A percentile compares a stretch with the other conserved stretches of the same genome.
These are phyloP conservation scores for Zangia roseola DNA, from an alignment of 768 basidiomycete species.

Conservation along the genomic window DNA sequence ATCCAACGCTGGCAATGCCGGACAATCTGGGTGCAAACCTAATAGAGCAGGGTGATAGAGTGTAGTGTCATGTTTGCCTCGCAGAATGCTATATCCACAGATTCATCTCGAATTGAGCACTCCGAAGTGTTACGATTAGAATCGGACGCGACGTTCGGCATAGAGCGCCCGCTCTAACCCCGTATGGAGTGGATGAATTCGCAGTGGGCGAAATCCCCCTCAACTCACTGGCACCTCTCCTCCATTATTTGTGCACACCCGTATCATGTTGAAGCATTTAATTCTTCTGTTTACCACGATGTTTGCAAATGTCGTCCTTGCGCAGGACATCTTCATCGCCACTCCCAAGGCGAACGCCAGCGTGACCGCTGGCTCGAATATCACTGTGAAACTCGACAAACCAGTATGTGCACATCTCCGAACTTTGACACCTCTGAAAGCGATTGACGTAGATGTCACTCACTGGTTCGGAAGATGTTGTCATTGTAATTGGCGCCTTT, in stretches of 20 bases:
- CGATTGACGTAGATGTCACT: neutral
- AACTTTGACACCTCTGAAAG: neutral
- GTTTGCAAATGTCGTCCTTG: constrained; percentile 28
- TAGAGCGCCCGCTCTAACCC: neutral
- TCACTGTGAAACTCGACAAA: constrained; percentile 41
- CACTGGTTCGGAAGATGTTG: constrained; percentile 5
- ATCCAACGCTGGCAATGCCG: constrained; percentile 67
- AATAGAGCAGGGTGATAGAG: constrained; percentile 40
- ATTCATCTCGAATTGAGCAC: neutral
- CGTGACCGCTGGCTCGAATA: constrained; percentile 32
- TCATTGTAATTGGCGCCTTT: constrained; percentile 3
- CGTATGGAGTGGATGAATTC: too few relatives aligned
- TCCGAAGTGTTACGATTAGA: too few relatives aligned
- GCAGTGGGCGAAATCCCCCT: too few relatives aligned
- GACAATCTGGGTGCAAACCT: constrained; percentile 67
- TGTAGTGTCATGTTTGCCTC: constrained; percentile 12
- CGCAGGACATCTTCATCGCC: constrained; percentile 41
- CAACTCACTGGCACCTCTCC: neutral
- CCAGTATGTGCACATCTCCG: constrained; percentile 26
- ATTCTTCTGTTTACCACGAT: constrained; percentile 2
- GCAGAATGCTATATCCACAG: constrained; percentile 5
- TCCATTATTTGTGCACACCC: neutral
- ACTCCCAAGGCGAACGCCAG: constrained; percentile 32
- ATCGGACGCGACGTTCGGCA: too few relatives aligned
- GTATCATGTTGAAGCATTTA: constrained; percentile 12